Base-by-base conservation (phyloP, 305 asterid species). In the Rubia peregrina region DNA sequence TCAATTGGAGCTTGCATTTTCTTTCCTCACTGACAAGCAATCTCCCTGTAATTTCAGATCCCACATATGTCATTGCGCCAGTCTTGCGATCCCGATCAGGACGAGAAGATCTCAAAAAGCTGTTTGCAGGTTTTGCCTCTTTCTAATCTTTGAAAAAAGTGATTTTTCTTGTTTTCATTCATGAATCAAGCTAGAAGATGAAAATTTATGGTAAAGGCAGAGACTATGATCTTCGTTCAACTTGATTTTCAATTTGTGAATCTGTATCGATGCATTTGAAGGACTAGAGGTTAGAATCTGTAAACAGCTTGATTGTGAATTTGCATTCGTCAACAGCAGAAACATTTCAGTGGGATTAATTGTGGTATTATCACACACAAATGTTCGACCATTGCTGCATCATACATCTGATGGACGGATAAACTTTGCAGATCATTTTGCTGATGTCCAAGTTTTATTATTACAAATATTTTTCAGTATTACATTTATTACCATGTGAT, bases 41-140 rank as follows among this genome's bases (percentile, higher is more conserved):
- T 49, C 67, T 65, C 38, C 33, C 49, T n/a, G 46, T 17, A 67
- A 67, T 7, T n/a, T 72, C 87, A 93, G 98, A 93, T 75, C 98
- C 96, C 42, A 88, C 94, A 19, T 93, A 89, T 71, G 77, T 93
- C 46, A 85, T 93, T 65, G 94, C 97, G 62, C 98, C 98, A 5
- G 90, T 93, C 11, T 78, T 93, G 63, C 84, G 76, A 72, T 87
- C 95, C 0, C 92, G 80, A 56, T 90, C 96, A 19, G 87, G 89
- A 30, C 89, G 85, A 81, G 90, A 88, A 78, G 96, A 93, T 83
- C 82, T 93, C 17, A 90, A 80, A 71, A 89, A 89, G 86, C 95
- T 93, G 74, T 90, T 92, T 80, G 83, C 96, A 80, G 98, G 98
- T 90, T 22, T 61, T 19, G 59, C 24, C 59, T 48, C 17, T 13